Conservation (phyloP, 345 rosid genomes). For the Rhizophora mangle region DNA sequence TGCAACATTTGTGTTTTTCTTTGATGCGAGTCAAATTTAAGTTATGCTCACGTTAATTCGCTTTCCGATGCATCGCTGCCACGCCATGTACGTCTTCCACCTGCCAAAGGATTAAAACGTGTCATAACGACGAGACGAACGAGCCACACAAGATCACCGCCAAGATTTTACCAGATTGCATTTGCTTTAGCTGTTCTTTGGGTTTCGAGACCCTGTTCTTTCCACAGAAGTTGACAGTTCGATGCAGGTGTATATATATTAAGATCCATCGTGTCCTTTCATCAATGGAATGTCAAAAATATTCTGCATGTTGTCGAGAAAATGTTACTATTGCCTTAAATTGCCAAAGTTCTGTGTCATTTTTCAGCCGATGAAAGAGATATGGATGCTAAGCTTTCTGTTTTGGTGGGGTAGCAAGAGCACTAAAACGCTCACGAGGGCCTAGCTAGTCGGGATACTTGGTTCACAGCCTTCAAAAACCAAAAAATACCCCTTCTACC, state of each 20-base stretch:
- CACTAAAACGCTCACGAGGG: conserved; percentile 16
- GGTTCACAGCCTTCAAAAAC: conserved; percentile 26
- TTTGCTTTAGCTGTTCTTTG: neutral
- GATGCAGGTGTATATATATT: neutral
- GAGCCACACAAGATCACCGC: neutral
- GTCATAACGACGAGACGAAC: too few species aligned
- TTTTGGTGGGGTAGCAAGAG: conserved; percentile 35
- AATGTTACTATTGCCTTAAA: neutral
- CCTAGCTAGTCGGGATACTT: neutral
- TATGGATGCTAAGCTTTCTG: conserved; percentile 3
- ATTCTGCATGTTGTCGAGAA: neutral
- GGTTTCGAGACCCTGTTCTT: conserved; percentile 3
- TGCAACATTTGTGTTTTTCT: too few species aligned
- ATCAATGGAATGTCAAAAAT: neutral
- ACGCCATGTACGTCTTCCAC: conserved; percentile 1
- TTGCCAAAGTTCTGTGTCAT: neutral
- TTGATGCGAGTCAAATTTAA: too few species aligned
- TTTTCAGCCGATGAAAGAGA: neutral
- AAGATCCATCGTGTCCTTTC: neutral
- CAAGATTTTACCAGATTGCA: neutral
- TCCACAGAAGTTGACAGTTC: conserved; percentile 6
- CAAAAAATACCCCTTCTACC: conserved; percentile 15
- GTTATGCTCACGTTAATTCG: too few species aligned
- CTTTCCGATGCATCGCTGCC: too few species aligned
- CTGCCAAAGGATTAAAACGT: too few species aligned